Base-by-base conservation (phyloP, 345 rosid genomes). In the Alliaria petiolata region DNA sequence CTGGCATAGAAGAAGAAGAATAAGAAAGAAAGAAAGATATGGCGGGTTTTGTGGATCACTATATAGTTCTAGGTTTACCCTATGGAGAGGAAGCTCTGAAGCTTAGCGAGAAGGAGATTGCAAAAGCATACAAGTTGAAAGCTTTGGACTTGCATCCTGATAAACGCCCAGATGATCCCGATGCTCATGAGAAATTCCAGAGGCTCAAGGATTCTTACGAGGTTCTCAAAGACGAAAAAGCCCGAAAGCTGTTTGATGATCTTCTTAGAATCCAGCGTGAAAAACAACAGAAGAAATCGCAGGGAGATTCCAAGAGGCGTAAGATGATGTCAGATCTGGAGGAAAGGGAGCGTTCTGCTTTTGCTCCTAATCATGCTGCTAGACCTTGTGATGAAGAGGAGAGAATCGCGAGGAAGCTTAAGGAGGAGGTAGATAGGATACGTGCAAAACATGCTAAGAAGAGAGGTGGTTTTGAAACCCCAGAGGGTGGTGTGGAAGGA, bases 121-220 rank as follows among this genome's bases (percentile, higher is more conserved):
- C 86, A 1, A 91, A 87, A 81, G 97, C 87, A 0, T 93, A 90
- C 81, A 86, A 81, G 69, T 55, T 74, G 26, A 93, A 86, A 76
- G 97, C 97, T 31, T 79, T 91, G 55, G 87, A 81, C 38, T 79
- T 91, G 84, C 98, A 93, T 57, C 98, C 98, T 0, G 98, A 93
- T 53, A 93, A 93, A 81, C 77, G 96, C 14, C 96, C 69, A 0
- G 92, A 93, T 55, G 98, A 93, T 51, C 95, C 96, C 0, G 62
- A 87, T n/a, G 98, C 98, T 4, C 92, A 82, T 2, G 89, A 54
- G 0, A 89, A 87, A 49, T 93, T 91, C 65, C 97, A 87, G 64
- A 86, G 69, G 89, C 82, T 92, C 17, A 85, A 85, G 75, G 63
- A 89, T 0, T 91, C 98, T 0, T 87, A 91, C 10, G 95, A 93